Evolutionary conservation across 2,329 filamentous ascomycete genomes (phyloP).

Genomic region (Exophiala spinifera): DNA sequence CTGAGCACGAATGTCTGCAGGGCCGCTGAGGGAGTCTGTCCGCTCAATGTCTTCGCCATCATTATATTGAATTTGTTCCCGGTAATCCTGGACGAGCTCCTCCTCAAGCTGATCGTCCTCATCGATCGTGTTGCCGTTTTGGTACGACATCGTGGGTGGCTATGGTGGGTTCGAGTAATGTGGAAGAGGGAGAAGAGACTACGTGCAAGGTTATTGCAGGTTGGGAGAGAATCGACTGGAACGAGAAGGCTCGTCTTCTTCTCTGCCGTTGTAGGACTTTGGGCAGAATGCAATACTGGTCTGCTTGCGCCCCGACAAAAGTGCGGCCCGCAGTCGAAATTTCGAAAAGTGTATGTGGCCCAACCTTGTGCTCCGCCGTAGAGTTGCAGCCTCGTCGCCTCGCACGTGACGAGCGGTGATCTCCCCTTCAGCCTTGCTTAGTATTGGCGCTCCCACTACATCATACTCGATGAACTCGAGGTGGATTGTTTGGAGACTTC

Average conservation of each 20-base stretch:
- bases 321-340: neutral
- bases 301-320: neutral
- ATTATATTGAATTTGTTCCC: conserved; percentile 79
- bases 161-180: neutral
- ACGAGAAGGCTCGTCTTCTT: neutral
- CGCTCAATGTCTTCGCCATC: conserved; percentile 73
- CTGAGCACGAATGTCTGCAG: conserved; percentile 88
- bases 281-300: neutral
- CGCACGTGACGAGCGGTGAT: neutral
- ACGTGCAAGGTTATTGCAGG: neutral
- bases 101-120: conserved; percentile 95
- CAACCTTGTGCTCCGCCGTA: neutral
- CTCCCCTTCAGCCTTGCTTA: conserved; percentile 4
- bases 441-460: too few species aligned
- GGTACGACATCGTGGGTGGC: conserved; percentile 43
- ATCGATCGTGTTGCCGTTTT: conserved; percentile 49
- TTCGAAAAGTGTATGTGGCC: neutral
- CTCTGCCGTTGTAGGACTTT: neutral
- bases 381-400: neutral
- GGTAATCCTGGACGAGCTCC: conserved; percentile 95
- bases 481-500: neutral
- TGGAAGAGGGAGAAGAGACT: neutral
- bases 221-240: neutral
- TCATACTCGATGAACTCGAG: too few species aligned
- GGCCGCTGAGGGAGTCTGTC: conserved; percentile 65